Base-by-base conservation (phyloP, 2,329 filamentous ascomycete genomes). In the Sporothrix globosa region DNA sequence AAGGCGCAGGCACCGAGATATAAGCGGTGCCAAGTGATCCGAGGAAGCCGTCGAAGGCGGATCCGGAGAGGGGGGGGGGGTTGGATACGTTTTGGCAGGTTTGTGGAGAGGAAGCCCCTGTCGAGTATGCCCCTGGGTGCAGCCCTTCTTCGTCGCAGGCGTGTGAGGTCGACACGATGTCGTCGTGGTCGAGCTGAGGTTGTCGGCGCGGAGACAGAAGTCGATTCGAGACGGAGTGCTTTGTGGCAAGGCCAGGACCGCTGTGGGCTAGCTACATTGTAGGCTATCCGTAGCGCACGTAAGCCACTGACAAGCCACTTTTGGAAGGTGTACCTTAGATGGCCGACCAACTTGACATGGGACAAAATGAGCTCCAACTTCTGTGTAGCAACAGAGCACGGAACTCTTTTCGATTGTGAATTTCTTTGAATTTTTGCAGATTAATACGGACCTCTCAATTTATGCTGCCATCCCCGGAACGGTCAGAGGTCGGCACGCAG, bases 251-350 rank as follows among this genome's bases (percentile, higher is more conserved):
- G 41, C 60, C 60, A 30, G 41, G 41, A 48, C 60, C 39, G 21
- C 34, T 30, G 14, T 21, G 46, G 13, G 19, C 24, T 39, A 46
- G 21, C 13, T 14, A 14, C 11, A 17, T 4, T 44, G 11, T 48
- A 30, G 44, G 60, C 60, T 30, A 48, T 13, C 24, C 19, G 17
- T 4, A 19, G 17, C 19, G 61, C 46, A 52, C 27, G 19, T 46
- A 66, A 66, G 63, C 63, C 63, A 66, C 63, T 30, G n/a, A 52
- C 63, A 52, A 66, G 63, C 63, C 63, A 66, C 63, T 21, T 39
- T 66, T 39, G 44, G 41, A 34, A 30, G 24, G 24, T 30, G 24
- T 14, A 4, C 27, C 50, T 14, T 9, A 53, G 13, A 58, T 4
- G 56, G 34, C 34, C 34, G 34, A 9, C 34, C 34, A 34, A 14